These are phyloP conservation scores for Ophidiomyces ophidiicola DNA, from an alignment of 2,329 filamentous ascomycete species.

Conservation along the genomic window DNA sequence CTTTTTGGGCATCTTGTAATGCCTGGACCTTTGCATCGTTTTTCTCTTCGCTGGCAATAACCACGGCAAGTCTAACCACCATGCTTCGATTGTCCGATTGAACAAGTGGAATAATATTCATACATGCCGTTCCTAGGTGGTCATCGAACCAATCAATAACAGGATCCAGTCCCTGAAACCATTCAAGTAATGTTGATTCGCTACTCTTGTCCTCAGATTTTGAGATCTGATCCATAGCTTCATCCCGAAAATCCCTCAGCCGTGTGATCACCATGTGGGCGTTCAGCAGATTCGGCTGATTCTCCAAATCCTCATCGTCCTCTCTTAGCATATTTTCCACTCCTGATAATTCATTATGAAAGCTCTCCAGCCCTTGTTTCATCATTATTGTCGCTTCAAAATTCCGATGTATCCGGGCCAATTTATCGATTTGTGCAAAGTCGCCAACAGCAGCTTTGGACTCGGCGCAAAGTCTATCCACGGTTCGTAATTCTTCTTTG, in stretches of 20 bases:
- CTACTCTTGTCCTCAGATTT: slow-evolving; percentile 59
- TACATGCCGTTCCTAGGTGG: slow-evolving; percentile 74
- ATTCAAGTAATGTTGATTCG: slow-evolving; percentile 74
- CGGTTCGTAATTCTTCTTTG: slow-evolving; percentile 97
- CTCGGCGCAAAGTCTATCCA: slow-evolving; percentile 93
- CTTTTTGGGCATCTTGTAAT: slow-evolving; percentile 83
- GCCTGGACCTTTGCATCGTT: slow-evolving; percentile 86
- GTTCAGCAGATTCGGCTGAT: slow-evolving; percentile 80
- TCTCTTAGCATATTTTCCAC: slow-evolving; percentile 68
- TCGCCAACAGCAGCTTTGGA: slow-evolving; percentile 96
- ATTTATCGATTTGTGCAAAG: slow-evolving; percentile 68
- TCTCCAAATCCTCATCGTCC: slow-evolving; percentile 75
- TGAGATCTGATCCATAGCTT: slow-evolving; percentile 92
- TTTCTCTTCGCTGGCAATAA: slow-evolving; percentile 93
- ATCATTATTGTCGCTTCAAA: slow-evolving; percentile 90
- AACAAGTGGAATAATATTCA: slow-evolving; percentile 80
- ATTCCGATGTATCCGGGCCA: slow-evolving; percentile 59
- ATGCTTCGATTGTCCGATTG: slow-evolving; percentile 76
- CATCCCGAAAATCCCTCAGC: slow-evolving; percentile 84
- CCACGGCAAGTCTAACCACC: slow-evolving; percentile 78
- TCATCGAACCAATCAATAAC: slow-evolving; percentile 93
- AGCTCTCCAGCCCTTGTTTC: slow-evolving; percentile 79
- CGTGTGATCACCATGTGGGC: slow-evolving; percentile 88
- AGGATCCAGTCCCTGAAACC: slow-evolving; percentile 75
- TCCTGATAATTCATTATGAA: slow-evolving; percentile 61